Evolutionary conservation across 306 rosid species (phyloP).

Genomic region (Amphicarpaea edgeworthii): DNA sequence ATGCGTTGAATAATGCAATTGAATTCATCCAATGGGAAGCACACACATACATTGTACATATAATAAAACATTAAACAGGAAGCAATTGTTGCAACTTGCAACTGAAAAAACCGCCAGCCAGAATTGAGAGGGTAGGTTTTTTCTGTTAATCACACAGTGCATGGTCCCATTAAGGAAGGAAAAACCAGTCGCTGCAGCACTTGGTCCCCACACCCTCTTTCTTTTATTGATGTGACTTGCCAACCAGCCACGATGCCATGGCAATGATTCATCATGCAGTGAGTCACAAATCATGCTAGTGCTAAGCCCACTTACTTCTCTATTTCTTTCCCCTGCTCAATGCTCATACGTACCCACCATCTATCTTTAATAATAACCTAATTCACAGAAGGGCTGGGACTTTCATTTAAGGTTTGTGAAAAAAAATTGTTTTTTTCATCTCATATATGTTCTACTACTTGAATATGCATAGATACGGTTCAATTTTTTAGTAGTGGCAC

Average conservation of each 20-base stretch:
- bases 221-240: conserved; percentile 46
- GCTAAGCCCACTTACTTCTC: conserved; percentile 46
- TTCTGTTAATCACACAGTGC: conserved; percentile 17
- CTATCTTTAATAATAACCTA: neutral
- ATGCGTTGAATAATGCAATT: neutral
- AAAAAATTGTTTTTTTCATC: neutral
- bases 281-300: conserved; percentile 55
- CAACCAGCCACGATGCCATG: conserved; percentile 40
- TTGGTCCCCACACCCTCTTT: conserved; percentile 26
- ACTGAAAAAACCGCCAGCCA: conserved; percentile 55
- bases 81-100: conserved; percentile 1
- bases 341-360: conserved; percentile 30
- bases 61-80: neutral
- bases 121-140: neutral
- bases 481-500: conserved; percentile 16
- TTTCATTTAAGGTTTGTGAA: neutral
- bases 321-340: too few relatives aligned
- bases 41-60: too few relatives aligned
- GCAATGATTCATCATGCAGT: conserved; percentile 59
- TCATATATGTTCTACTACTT: neutral
- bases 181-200: conserved; percentile 52
- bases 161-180: conserved; percentile 40
- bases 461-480: neutral
- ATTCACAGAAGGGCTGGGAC: neutral
- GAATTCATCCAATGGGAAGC: too few relatives aligned